These are phyloP conservation scores for Cubamyces sp. DNA, from an alignment of 768 basidiomycete genomes.

Conservation along the genomic window DNA sequence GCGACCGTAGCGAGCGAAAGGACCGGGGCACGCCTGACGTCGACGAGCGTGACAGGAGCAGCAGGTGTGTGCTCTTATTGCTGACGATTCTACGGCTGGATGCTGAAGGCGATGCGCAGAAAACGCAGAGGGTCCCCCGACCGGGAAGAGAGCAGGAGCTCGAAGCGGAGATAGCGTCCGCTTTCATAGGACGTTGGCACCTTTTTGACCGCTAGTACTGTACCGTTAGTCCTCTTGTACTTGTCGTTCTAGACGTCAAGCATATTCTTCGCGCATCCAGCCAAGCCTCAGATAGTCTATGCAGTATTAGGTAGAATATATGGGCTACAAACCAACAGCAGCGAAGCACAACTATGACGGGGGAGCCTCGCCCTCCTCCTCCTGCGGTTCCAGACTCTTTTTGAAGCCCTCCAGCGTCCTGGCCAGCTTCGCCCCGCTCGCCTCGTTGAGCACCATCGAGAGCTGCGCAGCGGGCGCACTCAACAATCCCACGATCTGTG, in stretches of 20 bases:
- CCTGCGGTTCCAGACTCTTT: conserved; percentile 56
- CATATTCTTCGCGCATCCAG: too few relatives aligned
- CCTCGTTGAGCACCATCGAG: conserved; percentile 68
- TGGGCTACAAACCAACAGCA: conserved; percentile 13
- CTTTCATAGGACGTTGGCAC: background rate
- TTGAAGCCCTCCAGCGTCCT: conserved; percentile 78
- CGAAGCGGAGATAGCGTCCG: conserved; percentile 57
- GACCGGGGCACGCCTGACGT: conserved; percentile 56
- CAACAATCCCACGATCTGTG: conserved; percentile 85
- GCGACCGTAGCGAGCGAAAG: conserved; percentile 35
- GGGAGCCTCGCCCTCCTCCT: conserved; percentile 12
- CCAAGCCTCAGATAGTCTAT: background rate
- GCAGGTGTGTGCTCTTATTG: conserved; percentile 47
- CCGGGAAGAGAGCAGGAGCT: conserved; percentile 66
- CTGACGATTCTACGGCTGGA: conserved; percentile 2
- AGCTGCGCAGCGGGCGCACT: conserved; percentile 76
- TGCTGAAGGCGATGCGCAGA: conserved; percentile 40
- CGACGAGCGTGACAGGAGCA: conserved; percentile 62
- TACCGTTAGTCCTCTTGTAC: conserved; percentile 7
- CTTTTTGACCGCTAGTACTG: background rate
- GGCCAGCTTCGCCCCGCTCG: conserved; percentile 68
- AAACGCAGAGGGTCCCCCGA: conserved; percentile 78
- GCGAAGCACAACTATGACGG: conserved; percentile 12
- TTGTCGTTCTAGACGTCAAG: background rate
- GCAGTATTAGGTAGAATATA: conserved; percentile 19